These are phyloP conservation scores for Serpula lacrymans DNA, from an alignment of 768 basidiomycete species.

Conservation along the genomic window DNA sequence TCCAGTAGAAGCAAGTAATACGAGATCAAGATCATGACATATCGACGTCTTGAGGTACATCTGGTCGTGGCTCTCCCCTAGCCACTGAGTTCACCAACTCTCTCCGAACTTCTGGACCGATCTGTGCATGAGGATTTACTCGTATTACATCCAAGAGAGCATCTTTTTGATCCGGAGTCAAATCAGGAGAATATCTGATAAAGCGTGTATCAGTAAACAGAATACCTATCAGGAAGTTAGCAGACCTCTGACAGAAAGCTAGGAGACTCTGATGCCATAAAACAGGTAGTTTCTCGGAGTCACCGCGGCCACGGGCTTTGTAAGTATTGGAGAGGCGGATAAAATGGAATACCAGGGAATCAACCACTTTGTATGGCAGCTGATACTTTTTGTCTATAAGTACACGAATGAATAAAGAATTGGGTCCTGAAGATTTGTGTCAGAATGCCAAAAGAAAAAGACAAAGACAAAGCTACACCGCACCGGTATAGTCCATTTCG, in stretches of 20 bases:
- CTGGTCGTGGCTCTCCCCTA: slow-evolving; percentile 73
- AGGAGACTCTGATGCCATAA: slow-evolving; percentile 97
- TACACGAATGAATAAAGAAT: slow-evolving; percentile 95
- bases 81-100: slow-evolving; percentile 87
- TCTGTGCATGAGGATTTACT: slow-evolving; percentile 81
- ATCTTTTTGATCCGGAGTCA: slow-evolving; percentile 97
- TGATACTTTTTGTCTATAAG: slow-evolving; percentile 98
- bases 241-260: slow-evolving; percentile 88
- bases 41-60: slow-evolving; percentile 60
- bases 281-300: slow-evolving; percentile 84
- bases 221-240: background rate
- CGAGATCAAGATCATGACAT: slow-evolving; percentile 53
- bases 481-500: slow-evolving; percentile 94
- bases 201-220: slow-evolving; percentile 2
- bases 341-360: slow-evolving; percentile 97
- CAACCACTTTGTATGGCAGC: slow-evolving; percentile 95
- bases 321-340: slow-evolving; percentile 92
- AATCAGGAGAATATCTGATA: slow-evolving; percentile 82
- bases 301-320: slow-evolving; percentile 66
- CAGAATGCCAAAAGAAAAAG: background rate
- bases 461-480: slow-evolving; percentile 5
- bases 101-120: slow-evolving; percentile 84
- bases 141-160: slow-evolving; percentile 92
- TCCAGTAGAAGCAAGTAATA: no score
- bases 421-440: slow-evolving; percentile 55